Evolutionary conservation across 108 stramenopile species (phyloP).

Genomic region (Skeletonema menzelii): DNA sequence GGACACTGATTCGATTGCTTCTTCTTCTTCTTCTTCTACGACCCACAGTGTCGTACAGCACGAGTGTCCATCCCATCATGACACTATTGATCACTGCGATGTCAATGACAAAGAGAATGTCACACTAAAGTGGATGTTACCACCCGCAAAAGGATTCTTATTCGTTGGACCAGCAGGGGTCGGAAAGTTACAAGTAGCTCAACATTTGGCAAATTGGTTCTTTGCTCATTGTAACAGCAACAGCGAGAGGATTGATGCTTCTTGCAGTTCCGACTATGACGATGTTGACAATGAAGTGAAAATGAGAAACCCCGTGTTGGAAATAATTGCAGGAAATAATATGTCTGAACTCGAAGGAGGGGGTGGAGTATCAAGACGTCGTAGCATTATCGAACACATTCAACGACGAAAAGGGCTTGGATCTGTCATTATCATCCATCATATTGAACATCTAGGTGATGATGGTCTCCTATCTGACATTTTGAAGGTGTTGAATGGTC

Average conservation of each 20-base stretch:
- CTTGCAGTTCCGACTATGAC: not conserved
- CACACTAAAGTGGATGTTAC: slow-evolving; percentile 19
- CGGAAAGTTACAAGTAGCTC: slow-evolving; percentile 29
- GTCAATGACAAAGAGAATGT: not conserved
- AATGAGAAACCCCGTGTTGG: not conserved
- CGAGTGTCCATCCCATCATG: not conserved
- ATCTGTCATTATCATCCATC: slow-evolving; percentile 37
- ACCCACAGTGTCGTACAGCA: not conserved
- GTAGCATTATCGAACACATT: slow-evolving; percentile 33
- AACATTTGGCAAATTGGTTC: slow-evolving; percentile 15
- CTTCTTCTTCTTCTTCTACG: not conserved
- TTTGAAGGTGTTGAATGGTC: slow-evolving; percentile 18
- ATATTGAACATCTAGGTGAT: slow-evolving; percentile 24
- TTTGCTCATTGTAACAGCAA: slow-evolving; percentile 24
- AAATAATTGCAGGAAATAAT: not conserved
- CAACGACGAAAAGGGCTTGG: slow-evolving; percentile 18
- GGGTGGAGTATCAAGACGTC: not conserved
- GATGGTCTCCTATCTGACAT: slow-evolving; percentile 18
- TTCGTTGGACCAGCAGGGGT: slow-evolving; percentile 35
- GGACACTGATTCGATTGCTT: not conserved
- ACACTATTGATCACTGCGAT: not conserved
- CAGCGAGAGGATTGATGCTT: not conserved
- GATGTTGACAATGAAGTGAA: not conserved
- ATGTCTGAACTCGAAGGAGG: not conserved
- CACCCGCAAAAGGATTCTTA: slow-evolving; percentile 34